Conservation (phyloP, 352 stramenopile species). For the Pythium guiyangense region DNA sequence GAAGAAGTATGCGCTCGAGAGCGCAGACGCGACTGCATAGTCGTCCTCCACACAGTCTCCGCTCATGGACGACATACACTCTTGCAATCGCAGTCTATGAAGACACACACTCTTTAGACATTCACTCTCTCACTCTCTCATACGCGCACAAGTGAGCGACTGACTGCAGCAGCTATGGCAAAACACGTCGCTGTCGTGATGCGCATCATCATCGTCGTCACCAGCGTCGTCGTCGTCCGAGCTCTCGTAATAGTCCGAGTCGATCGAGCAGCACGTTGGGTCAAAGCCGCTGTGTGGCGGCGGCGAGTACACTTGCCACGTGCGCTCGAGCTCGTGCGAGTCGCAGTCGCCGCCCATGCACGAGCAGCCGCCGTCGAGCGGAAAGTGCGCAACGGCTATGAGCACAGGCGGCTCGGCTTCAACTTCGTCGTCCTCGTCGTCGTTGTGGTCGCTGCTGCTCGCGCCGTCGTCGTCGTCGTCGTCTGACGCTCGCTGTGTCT, state of each 20-base stretch:
- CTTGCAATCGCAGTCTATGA: too few species aligned
- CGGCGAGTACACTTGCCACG: constrained; percentile 13
- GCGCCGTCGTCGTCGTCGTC: neutral
- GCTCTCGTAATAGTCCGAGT: constrained; percentile 6
- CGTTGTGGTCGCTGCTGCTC: neutral
- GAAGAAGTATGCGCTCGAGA: constrained; percentile 47
- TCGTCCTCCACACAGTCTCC: neutral
- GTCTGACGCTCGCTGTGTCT: constrained; percentile 5
- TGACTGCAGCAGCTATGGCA: too few species aligned
- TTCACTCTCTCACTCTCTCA: too few species aligned
- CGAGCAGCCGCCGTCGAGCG: constrained; percentile 6
- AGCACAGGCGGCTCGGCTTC: neutral
- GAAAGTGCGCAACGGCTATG: constrained; percentile 2
- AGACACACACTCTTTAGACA: too few species aligned
- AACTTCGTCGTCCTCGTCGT: too few species aligned
- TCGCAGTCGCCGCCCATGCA: constrained; percentile 4
- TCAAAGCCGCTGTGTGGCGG: constrained; percentile 8
- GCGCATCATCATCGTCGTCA: constrained; percentile 1
- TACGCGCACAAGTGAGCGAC: neutral
- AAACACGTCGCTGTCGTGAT: too few species aligned
- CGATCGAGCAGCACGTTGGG: constrained; percentile 3
- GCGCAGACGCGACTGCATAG: constrained; percentile 2
- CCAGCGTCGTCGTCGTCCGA: constrained; percentile 1
- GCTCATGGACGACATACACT: too few species aligned
- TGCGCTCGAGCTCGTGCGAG: constrained; percentile 3